A percentile compares a stretch with the other conserved stretches of the same genome.
Evolutionary conservation across 305 asterid genomes (phyloP).

Genomic region (Fraxinus nigra): DNA sequence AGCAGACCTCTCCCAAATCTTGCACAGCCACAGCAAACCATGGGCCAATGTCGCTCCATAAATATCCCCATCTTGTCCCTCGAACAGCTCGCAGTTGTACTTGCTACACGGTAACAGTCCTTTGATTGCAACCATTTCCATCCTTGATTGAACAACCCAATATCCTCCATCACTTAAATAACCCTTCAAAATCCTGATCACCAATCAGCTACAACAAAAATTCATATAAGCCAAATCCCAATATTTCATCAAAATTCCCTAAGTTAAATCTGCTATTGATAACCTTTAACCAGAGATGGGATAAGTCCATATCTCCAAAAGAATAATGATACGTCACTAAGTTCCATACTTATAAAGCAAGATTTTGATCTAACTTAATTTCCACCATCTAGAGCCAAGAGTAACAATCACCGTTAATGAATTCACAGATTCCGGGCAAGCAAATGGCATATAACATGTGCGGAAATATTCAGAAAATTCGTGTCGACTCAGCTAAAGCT

Average conservation of each 20-base stretch:
- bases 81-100: constrained; percentile 46
- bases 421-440: constrained; percentile 26
- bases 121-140: constrained; percentile 90
- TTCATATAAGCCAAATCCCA: constrained; percentile 22
- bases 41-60: constrained; percentile 90
- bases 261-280: constrained; percentile 11
- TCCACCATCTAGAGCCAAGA: constrained; percentile 18
- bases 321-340: constrained; percentile 21
- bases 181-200: constrained; percentile 21
- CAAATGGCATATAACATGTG: constrained; percentile 24
- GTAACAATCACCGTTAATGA: constrained; percentile 31
- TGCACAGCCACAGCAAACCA: constrained; percentile 77
- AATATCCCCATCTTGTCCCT: constrained; percentile 74
- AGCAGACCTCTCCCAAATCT: constrained; percentile 51
- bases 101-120: constrained; percentile 62
- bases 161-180: constrained; percentile 81
- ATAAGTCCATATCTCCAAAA: constrained; percentile 29
- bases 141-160: constrained; percentile 86
- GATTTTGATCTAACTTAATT: constrained; percentile 28
- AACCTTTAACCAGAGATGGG: constrained; percentile 23
- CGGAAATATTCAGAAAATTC: constrained; percentile 65
- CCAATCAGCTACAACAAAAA: constrained; percentile 24
- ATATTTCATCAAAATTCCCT: constrained; percentile 14
- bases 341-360: constrained; percentile 11
- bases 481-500: constrained; percentile 40